These are phyloP conservation scores for Solanum chiquidenum DNA, from an alignment of 257 asterid genomes.

Conservation along the genomic window DNA sequence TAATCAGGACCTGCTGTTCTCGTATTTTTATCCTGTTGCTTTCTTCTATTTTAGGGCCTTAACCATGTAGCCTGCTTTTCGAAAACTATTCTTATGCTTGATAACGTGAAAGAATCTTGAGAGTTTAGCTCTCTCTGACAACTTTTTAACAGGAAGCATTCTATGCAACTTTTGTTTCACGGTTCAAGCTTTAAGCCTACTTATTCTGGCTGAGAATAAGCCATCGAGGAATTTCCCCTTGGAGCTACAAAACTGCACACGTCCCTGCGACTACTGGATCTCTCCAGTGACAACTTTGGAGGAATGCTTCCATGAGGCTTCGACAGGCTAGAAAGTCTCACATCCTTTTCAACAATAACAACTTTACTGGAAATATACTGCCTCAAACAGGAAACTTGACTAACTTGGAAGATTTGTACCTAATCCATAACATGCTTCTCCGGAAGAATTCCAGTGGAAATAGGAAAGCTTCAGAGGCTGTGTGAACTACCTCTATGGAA, in stretches of 20 bases:
- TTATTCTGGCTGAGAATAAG: constrained; percentile 44
- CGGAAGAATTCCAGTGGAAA: constrained; percentile 46
- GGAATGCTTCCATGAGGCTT: constrained; percentile 46
- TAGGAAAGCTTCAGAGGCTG: constrained; percentile 54
- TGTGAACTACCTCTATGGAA: constrained; percentile 48
- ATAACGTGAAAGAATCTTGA: constrained; percentile 23
- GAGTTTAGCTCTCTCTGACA: constrained; percentile 32
- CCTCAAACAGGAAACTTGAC: constrained; percentile 53
- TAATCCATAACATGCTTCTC: constrained; percentile 62
- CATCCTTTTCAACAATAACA: constrained; percentile 41
- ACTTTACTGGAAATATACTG: constrained; percentile 52
- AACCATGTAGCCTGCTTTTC: neutral
- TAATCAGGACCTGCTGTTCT: neutral
- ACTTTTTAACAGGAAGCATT: constrained; percentile 32
- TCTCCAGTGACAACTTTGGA: constrained; percentile 45
- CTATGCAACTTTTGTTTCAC: constrained; percentile 33
- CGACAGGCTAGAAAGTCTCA: constrained; percentile 38
- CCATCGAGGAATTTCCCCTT: constrained; percentile 54
- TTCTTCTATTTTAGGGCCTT: neutral
- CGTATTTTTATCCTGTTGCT: neutral
- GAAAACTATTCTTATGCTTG: neutral
- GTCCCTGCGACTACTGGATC: constrained; percentile 55
- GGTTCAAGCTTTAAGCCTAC: constrained; percentile 29
- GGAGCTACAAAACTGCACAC: constrained; percentile 42
- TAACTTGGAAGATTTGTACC: constrained; percentile 28